Percentiles rank a stretch among this genome's conserved stretches.
phyloP scores from a whole-genome alignment of 2,329 filamentous ascomycete genomes.

The Aspergillus ibericus region DNA sequence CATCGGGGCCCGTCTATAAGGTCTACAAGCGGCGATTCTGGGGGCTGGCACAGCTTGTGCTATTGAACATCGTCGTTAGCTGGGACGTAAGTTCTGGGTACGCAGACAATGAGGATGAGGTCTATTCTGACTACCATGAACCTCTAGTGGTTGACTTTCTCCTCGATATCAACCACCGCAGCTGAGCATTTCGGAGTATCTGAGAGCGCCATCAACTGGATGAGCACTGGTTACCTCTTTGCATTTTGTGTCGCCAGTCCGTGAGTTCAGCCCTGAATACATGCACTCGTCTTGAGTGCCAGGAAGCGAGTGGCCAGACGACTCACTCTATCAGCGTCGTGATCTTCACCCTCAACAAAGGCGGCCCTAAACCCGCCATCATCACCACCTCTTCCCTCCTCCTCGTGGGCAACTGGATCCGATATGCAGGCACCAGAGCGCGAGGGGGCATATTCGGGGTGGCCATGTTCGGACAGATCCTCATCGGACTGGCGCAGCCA shows the following conservation, averaged over 20 bases:
- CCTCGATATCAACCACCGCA: slow-evolving; percentile 73
- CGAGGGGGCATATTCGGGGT: slow-evolving; percentile 67
- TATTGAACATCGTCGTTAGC: slow-evolving; percentile 89
- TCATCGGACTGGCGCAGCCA: slow-evolving; percentile 85
- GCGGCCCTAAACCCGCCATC: slow-evolving; percentile 76
- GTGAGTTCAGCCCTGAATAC: slow-evolving; percentile 32
- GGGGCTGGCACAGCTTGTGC: slow-evolving; percentile 75
- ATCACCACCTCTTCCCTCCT: slow-evolving; percentile 70
- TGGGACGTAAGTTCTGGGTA: slow-evolving; percentile 73
- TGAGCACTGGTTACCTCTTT: slow-evolving; percentile 84
- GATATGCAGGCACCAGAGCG: slow-evolving; percentile 68
- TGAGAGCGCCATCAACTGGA: slow-evolving; percentile 84
- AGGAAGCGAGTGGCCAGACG: background rate
- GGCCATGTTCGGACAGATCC: slow-evolving; percentile 86
- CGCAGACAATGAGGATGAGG: background rate
- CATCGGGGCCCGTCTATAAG: slow-evolving; percentile 41
- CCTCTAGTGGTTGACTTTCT: slow-evolving; percentile 82
- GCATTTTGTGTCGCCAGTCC: slow-evolving; percentile 75
- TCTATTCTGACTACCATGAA: background rate
- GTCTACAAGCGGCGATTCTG: slow-evolving; percentile 89
- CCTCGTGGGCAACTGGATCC: slow-evolving; percentile 85
- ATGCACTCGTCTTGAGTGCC: background rate
- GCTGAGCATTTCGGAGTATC: slow-evolving; percentile 73
- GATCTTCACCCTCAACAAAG: slow-evolving; percentile 73
- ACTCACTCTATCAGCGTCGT: slow-evolving; percentile 46